Evolutionary conservation across 2,329 filamentous ascomycete genomes (phyloP).

Genomic region (Keithomyces neogunnii): DNA sequence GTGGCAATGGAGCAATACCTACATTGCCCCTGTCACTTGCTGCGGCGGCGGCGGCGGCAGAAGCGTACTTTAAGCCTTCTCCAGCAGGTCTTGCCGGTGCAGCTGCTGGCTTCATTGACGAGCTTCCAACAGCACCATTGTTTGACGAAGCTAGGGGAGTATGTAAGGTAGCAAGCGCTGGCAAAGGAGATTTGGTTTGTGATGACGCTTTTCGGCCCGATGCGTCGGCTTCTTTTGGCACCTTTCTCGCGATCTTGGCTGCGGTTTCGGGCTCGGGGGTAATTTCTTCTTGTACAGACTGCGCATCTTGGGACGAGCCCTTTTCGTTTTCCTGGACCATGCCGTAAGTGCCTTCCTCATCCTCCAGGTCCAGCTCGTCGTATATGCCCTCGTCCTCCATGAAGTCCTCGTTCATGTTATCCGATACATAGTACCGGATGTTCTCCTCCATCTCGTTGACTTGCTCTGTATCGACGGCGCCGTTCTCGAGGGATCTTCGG

Average conservation of each 20-base stretch:
- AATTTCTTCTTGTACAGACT: slow-evolving; percentile 81
- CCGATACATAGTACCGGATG: slow-evolving; percentile 91
- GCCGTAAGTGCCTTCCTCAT: slow-evolving; percentile 84
- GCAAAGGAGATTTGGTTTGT: slow-evolving; percentile 87
- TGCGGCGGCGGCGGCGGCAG: slow-evolving; percentile 86
- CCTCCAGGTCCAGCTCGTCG: slow-evolving; percentile 84
- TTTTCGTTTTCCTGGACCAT: slow-evolving; percentile 74
- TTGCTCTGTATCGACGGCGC: slow-evolving; percentile 76
- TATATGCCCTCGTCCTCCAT: slow-evolving; percentile 93
- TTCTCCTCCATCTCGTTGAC: slow-evolving; percentile 84
- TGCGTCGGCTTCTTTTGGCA: slow-evolving; percentile 49
- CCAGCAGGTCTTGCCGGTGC: slow-evolving; percentile 76
- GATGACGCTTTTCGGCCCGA: slow-evolving; percentile 67
- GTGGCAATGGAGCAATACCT: slow-evolving; percentile 87
- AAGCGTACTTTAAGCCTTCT: slow-evolving; percentile 93
- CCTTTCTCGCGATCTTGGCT: slow-evolving; percentile 44
- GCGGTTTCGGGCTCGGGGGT: slow-evolving; percentile 44
- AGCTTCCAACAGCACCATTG: slow-evolving; percentile 47
- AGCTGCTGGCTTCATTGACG: slow-evolving; percentile 85
- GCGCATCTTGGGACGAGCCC: slow-evolving; percentile 89
- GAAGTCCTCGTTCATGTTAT: slow-evolving; percentile 81
- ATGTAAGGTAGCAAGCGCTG: slow-evolving; percentile 85
- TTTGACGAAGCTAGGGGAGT: slow-evolving; percentile 55
- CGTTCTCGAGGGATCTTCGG: slow-evolving; percentile 84
- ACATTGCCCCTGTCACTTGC: slow-evolving; percentile 81